phyloP scores from a whole-genome alignment of 1,284 basidiomycete genomes.

The Irpex sp. region DNA sequence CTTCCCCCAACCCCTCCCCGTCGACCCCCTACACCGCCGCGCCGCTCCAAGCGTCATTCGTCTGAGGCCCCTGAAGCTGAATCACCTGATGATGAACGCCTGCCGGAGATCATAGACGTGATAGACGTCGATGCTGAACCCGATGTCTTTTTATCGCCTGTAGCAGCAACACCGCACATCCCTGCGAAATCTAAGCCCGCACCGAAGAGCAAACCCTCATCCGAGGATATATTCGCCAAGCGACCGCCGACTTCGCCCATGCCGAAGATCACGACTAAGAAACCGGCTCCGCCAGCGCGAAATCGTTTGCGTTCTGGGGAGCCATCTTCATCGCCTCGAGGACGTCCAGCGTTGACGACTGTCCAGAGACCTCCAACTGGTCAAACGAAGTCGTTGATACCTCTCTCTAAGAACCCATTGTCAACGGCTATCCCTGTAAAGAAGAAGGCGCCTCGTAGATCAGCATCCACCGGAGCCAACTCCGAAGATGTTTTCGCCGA shows the following conservation, averaged over 20 bases:
- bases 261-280: conserved; percentile 47
- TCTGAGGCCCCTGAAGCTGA: neutral
- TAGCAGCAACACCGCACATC: neutral
- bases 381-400: neutral
- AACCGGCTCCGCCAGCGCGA: conserved; percentile 49
- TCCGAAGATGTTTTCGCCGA: neutral
- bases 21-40: conserved; percentile 2
- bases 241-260: conserved; percentile 61
- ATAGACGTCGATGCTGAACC: conserved; percentile 3
- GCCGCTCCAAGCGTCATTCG: neutral
- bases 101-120: conserved; percentile 10
- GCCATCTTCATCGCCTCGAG: neutral
- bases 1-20: conserved; percentile 28
- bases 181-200: neutral
- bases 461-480: neutral
- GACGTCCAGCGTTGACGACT: neutral
- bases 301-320: conserved; percentile 7
- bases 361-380: neutral
- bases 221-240: conserved; percentile 42
- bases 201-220: conserved; percentile 2
- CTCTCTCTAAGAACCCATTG: neutral
- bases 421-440: neutral
- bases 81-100: conserved; percentile 7
- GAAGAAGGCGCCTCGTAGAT: neutral
- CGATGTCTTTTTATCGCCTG: neutral